Base-by-base conservation (phyloP, 176 grass and related monocot genomes). In the Cenchrus purpureus region DNA sequence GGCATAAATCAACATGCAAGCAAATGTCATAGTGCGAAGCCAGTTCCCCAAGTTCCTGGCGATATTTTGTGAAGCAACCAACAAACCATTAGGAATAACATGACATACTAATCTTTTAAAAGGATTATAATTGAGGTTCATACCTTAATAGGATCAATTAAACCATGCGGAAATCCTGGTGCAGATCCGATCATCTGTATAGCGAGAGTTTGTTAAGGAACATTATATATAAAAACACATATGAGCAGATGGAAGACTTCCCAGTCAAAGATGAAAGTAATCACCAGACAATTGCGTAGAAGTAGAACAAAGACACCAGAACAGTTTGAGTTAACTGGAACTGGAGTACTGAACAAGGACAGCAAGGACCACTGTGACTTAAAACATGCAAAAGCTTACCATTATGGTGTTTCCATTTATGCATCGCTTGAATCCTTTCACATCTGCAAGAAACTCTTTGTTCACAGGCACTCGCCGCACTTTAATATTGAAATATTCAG, bases 341-440 rank as follows among this genome's bases (percentile, higher is more conserved):
- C 42, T 50, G 45, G 37, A 59, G 1, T 51, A 77, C 73, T 28
- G 54, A 6, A 49, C 7, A 68, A 87, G 7, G 53, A 77, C 44
- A 71, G 42, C 19, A 12, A 58, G 22, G 54, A 7, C 50, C 74
- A 85, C 14, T n/a, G 46, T 37, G 29, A 54, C 17, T 14, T 60
- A 37, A 17, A 79, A 52, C 0, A n/a, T 60, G 28, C 77, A 83
- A 66, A 76, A 71, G 43, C 73, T 76, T 87, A 95, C 97, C 89
- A 98, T 88, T 91, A 98, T 94, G 58, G 97, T 98, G 86, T 98
- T 98, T 78, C 86, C 86, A 51, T 95, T 95, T 77, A 98, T 98
- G 84, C 86, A 92, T 31, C 81, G 88, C 81, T 71, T 95, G 84
- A 98, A 95, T 91, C 91, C 90, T 85, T 94, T 98, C 65, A 95